These are phyloP conservation scores for Phytophthora palmivora DNA, from an alignment of 352 stramenopile genomes.

Conservation along the genomic window DNA sequence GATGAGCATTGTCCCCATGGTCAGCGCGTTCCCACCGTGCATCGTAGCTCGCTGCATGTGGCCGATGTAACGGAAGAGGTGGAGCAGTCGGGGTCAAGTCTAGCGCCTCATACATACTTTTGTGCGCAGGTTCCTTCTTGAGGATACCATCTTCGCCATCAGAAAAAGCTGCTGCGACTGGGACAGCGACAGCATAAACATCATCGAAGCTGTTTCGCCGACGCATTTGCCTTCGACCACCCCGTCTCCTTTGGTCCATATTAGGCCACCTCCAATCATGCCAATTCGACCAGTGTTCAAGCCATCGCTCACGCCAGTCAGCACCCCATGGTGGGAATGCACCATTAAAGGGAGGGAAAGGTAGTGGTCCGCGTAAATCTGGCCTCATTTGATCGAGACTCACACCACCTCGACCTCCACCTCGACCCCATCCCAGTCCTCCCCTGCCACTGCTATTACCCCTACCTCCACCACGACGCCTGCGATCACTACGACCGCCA, in stretches of 20 bases:
- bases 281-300: slow-evolving; percentile 27
- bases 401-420: slow-evolving; percentile 21
- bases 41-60: slow-evolving; percentile 20
- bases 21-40: slow-evolving; percentile 11
- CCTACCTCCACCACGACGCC: slow-evolving; percentile 17
- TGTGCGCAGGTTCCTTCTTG: slow-evolving; percentile 49
- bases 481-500: slow-evolving; percentile 6
- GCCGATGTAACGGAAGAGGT: slow-evolving; percentile 23
- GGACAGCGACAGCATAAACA: slow-evolving; percentile 34
- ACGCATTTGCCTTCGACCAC: slow-evolving; percentile 27
- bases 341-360: slow-evolving; percentile 22
- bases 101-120: slow-evolving; percentile 52
- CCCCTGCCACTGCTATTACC: slow-evolving; percentile 15
- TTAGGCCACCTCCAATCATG: slow-evolving; percentile 25
- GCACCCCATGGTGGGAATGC: slow-evolving; percentile 21
- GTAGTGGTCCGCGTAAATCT: slow-evolving; percentile 12
- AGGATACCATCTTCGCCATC: slow-evolving; percentile 26
- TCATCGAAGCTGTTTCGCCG: slow-evolving; percentile 67
- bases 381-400: slow-evolving; percentile 24
- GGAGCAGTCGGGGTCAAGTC: slow-evolving; percentile 59
- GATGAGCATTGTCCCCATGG: slow-evolving; percentile 2
- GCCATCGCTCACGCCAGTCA: slow-evolving; percentile 29
- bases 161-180: slow-evolving; percentile 18
- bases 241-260: slow-evolving; percentile 6
- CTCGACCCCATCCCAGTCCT: slow-evolving; percentile 24